Percentiles rank a stretch among this genome's conserved stretches.
These are phyloP conservation scores for Penicillium sp. DNA, from an alignment of 2,329 filamentous ascomycete species.

Conservation along the genomic window DNA sequence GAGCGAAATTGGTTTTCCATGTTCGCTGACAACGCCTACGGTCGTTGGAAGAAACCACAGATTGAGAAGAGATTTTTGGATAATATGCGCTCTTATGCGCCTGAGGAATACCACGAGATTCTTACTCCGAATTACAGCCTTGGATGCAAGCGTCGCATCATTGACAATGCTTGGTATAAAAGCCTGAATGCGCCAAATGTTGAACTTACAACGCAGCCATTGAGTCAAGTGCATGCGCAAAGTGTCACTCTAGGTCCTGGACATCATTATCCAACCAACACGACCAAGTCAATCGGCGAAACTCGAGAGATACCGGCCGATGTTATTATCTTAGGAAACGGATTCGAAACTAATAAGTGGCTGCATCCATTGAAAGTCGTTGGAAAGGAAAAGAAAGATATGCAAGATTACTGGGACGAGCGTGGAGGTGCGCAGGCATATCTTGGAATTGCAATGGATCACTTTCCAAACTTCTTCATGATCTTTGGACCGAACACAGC, in stretches of 20 bases:
- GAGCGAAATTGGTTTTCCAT: constrained; percentile 19
- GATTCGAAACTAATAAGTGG: constrained; percentile 59
- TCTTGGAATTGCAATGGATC: constrained; percentile 57
- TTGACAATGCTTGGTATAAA: constrained; percentile 57
- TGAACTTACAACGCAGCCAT: constrained; percentile 53
- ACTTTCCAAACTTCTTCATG: constrained; percentile 67
- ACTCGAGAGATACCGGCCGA: constrained; percentile 55
- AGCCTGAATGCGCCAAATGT: constrained; percentile 56
- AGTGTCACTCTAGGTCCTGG: constrained; percentile 55
- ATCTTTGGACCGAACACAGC: constrained; percentile 63
- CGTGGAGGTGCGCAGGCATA: constrained; percentile 65
- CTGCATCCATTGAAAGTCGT: constrained; percentile 55
- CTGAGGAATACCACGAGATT: constrained; percentile 61
- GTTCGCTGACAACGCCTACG: constrained; percentile 23
- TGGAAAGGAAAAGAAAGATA: constrained; percentile 51
- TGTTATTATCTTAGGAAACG: constrained; percentile 62
- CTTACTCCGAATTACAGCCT: constrained; percentile 63
- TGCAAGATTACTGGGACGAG: constrained; percentile 58
- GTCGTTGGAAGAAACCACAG: constrained; percentile 39
- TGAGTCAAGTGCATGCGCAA: constrained; percentile 50
- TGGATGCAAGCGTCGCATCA: constrained; percentile 65
- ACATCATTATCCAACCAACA: constrained; percentile 43
- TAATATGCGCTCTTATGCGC: constrained; percentile 52
- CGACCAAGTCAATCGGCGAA: constrained; percentile 30
- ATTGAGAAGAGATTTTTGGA: constrained; percentile 47